phyloP scores from a whole-genome alignment of 331 rosid genomes.

The Phaseolus coccineus region DNA sequence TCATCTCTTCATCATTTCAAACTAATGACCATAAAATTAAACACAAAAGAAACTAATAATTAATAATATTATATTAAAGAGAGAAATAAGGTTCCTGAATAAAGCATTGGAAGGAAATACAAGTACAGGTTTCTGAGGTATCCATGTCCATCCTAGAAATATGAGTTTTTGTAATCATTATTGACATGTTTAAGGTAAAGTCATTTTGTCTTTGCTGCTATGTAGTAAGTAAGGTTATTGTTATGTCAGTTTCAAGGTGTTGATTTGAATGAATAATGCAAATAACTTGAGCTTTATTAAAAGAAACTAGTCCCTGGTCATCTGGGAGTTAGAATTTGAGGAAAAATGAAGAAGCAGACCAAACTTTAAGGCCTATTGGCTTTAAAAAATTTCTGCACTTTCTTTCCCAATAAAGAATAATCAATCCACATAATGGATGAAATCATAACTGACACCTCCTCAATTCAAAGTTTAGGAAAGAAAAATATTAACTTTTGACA shows the following conservation, averaged over 20 bases:
- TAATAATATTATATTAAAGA: background rate
- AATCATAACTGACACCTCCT: constrained; percentile 28
- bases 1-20: background rate
- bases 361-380: constrained; percentile 34
- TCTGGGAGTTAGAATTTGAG: constrained; percentile 9
- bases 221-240: too few relatives aligned
- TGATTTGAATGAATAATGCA: constrained; percentile 31
- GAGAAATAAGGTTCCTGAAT: too few relatives aligned
- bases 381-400: background rate
- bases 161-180: background rate
- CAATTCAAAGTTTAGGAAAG: background rate
- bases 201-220: background rate
- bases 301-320: background rate
- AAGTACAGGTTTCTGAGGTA: background rate
- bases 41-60: background rate
- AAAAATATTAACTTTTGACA: too few relatives aligned
- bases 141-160: background rate
- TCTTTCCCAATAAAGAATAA: constrained; percentile 30
- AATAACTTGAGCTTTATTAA: constrained; percentile 10
- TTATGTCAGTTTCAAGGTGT: background rate
- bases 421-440: constrained; percentile 5
- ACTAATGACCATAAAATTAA: background rate
- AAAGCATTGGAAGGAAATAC: background rate
- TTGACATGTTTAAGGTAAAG: background rate
- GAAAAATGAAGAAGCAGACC: constrained; percentile 9